These are phyloP conservation scores for Diplosphaera chodatii DNA, from an alignment of 139 green algal genomes.

Conservation along the genomic window DNA sequence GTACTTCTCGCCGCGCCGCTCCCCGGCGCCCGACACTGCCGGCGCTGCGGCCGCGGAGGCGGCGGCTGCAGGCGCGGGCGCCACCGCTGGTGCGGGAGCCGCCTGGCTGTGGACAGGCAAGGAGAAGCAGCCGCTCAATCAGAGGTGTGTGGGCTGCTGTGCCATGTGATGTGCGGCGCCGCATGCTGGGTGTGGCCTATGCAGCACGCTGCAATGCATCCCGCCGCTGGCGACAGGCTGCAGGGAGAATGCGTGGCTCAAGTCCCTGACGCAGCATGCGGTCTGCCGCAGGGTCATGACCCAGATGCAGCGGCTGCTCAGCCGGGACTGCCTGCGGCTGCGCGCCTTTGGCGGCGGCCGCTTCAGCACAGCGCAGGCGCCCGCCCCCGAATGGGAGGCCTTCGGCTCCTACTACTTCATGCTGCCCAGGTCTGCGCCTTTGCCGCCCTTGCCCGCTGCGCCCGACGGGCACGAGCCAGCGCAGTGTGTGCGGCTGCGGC, in stretches of 20 bases:
- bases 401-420: conserved; percentile 80
- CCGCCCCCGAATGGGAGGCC: conserved; percentile 43
- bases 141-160: too few species aligned
- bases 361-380: conserved; percentile 31
- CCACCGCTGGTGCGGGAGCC: conserved; percentile 51
- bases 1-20: conserved; percentile 72
- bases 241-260: too few species aligned
- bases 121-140: conserved; percentile 30
- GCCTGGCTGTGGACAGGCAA: conserved; percentile 74
- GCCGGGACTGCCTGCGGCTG: conserved; percentile 37
- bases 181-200: too few species aligned
- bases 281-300: conserved; percentile 22
- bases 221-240: too few species aligned
- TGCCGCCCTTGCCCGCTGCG: too few species aligned
- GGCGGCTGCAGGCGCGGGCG: conserved; percentile 30
- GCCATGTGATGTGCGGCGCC: too few species aligned
- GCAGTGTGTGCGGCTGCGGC: too few species aligned
- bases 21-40: conserved; percentile 57
- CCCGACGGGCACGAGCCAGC: too few species aligned
- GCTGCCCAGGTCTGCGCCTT: conserved; percentile 42
- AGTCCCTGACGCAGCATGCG: too few species aligned
- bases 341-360: conserved; percentile 69
- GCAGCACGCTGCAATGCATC: too few species aligned
- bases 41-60: conserved; percentile 39
- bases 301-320: conserved; percentile 67